Evolutionary conservation across 345 rosid species (phyloP), one percentile per base, ranked within the genome.

Genomic region (Ceriops tagal): DNA sequence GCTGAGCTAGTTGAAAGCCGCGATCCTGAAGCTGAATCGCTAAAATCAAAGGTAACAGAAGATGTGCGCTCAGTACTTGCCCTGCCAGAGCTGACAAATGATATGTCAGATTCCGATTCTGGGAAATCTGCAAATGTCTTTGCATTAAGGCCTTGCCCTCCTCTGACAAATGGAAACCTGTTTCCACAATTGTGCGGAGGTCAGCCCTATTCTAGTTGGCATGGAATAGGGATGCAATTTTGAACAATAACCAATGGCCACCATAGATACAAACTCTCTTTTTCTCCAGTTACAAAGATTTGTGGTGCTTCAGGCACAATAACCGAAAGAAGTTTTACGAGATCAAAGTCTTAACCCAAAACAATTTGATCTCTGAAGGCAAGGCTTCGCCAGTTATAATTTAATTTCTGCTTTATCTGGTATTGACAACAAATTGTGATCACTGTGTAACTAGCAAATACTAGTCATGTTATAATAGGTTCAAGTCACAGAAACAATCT

Each of bases 61-160:
- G 85, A 82, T 60, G 76, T 28, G 56, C 78, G 52, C 19, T 85
- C 89, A 6, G 82, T 79, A 86, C 97, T 95, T 21, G 96, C 86
- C 76, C 97, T 78, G 26, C 85, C 90, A 0, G 96, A 88, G 89
- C 96, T 90, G 74, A 92, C 87, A 72, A 86, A 87, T 49, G 98
- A 86, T 73, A 92, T 86, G 68, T 95, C 96, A 6, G 86, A 76
- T 27, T 87, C 96, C 1, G 88, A 20, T 53, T 91, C 97, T 24
- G 84, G 67, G 31, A 83, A 76, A 59, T 88, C 88, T 6, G 47
- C 70, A 20, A 75, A 80, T 39, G 86, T 66, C 73, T 78, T 84
- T 37, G 68, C 65, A 22, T 62, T 7, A 6, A 58, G 52, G 52
- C 78, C 76, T 77, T 79, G 69, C 31, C 77, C 78, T 65, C 62